A percentile compares a stretch with the other conserved stretches of the same genome.
Conservation (phyloP, 1,139 yeast species). For the Groenewaldozyma sp. region DNA sequence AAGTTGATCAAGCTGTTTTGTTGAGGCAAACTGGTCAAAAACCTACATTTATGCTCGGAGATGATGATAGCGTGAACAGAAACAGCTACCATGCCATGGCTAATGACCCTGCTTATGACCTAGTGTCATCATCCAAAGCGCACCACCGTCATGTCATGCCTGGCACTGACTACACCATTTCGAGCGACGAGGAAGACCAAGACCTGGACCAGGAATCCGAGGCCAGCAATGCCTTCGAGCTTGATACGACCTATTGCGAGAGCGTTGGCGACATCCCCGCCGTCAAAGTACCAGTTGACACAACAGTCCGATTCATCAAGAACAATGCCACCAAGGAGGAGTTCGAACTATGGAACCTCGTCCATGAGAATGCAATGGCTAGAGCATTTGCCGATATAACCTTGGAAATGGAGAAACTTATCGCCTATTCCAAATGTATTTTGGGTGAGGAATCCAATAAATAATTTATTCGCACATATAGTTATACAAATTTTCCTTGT, state of each 20-base stretch:
- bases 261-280: neutral
- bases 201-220: constrained; percentile 3
- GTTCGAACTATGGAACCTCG: constrained; percentile 34
- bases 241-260: neutral
- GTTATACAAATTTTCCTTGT: too few relatives aligned
- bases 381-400: constrained; percentile 40
- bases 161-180: neutral
- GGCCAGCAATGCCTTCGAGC: neutral
- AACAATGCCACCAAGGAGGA: constrained; percentile 1
- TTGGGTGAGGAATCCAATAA: constrained; percentile 39
- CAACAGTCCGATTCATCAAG: neutral
- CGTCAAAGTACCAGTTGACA: neutral
- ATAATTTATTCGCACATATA: too few relatives aligned
- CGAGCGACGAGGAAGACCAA: neutral
- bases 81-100: constrained; percentile 5
- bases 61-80: constrained; percentile 3
- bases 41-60: constrained; percentile 1
- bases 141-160: too few relatives aligned
- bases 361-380: constrained; percentile 42
- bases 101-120: neutral
- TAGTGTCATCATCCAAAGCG: neutral
- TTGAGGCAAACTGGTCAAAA: neutral
- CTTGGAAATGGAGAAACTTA: constrained; percentile 34
- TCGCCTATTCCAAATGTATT: constrained; percentile 33
- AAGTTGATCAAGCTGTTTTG: neutral